Conservation (phyloP, 2,329 filamentous ascomycete genomes). For the Diplocarpon rosae region DNA sequence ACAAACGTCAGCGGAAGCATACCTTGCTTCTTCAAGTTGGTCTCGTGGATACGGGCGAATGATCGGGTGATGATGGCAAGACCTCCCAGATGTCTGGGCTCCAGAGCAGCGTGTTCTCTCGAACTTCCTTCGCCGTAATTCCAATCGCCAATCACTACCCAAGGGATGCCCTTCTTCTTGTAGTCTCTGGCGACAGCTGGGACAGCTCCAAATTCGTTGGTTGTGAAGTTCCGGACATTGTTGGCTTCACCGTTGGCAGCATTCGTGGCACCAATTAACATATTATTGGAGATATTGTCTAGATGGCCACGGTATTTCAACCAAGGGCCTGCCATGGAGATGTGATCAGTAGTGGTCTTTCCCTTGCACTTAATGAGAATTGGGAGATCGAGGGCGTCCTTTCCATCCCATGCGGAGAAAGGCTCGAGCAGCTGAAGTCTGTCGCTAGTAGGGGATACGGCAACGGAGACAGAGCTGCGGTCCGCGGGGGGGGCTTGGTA, state of each 20-base stretch:
- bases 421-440: conserved; percentile 86
- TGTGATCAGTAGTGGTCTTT: conserved; percentile 96
- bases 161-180: conserved; percentile 92
- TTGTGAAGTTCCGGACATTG: conserved; percentile 89
- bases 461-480: conserved; percentile 60
- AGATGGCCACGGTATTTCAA: conserved; percentile 98
- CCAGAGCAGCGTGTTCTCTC: conserved; percentile 94
- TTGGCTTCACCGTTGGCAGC: conserved; percentile 93
- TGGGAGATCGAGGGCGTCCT: conserved; percentile 73
- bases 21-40: conserved; percentile 99
- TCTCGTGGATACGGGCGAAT: conserved; percentile 99
- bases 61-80: conserved; percentile 91
- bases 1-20: conserved; percentile 97
- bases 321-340: conserved; percentile 95
- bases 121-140: conserved; percentile 98
- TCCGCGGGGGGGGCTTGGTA: conserved; percentile 90
- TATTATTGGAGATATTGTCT: conserved; percentile 99
- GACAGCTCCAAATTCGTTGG: conserved; percentile 73
- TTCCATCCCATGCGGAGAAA: conserved; percentile 83
- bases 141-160: conserved; percentile 98
- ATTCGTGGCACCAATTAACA: conserved; percentile 96
- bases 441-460: conserved; percentile 80
- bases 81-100: conserved; percentile 93
- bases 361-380: conserved; percentile 95
- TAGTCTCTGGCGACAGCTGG: conserved; percentile 94